phyloP scores from a whole-genome alignment of 345 rosid species.

The Gossypium raimondii region DNA sequence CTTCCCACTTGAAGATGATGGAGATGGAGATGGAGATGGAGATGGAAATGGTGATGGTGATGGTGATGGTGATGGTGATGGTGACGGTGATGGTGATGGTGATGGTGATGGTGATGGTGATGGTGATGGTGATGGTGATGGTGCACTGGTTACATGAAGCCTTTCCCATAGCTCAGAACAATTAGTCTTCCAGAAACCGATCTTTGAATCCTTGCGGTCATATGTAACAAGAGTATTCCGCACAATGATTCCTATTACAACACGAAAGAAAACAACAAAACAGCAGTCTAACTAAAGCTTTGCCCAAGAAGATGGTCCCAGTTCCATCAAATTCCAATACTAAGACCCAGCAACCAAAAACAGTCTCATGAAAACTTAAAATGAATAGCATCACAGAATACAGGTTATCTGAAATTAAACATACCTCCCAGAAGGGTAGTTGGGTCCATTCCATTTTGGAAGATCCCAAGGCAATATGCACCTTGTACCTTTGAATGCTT shows the following conservation, averaged over 20 bases:
- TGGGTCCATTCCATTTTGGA: slow-evolving; percentile 83
- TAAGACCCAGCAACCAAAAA: not conserved
- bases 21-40: slow-evolving; percentile 36
- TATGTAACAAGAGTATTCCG: slow-evolving; percentile 87
- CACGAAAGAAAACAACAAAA: not conserved
- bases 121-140: slow-evolving; percentile 40
- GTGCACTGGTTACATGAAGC: slow-evolving; percentile 47
- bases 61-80: slow-evolving; percentile 33
- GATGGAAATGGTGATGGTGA: not conserved
- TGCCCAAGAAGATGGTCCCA: not conserved
- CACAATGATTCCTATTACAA: slow-evolving; percentile 60
- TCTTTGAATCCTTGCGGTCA: slow-evolving; percentile 73
- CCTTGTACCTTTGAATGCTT: slow-evolving; percentile 82
- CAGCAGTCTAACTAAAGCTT: slow-evolving; percentile 4
- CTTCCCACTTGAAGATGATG: slow-evolving; percentile 34
- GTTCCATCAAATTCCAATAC: not conserved
- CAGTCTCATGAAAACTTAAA: not conserved
- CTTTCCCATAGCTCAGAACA: slow-evolving; percentile 87
- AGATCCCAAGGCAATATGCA: slow-evolving; percentile 82
- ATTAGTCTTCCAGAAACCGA: slow-evolving; percentile 98
- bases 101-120: not conserved
- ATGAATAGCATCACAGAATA: not conserved
- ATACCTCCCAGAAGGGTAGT: slow-evolving; percentile 90
- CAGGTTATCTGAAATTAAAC: not conserved
- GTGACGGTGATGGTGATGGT: slow-evolving; percentile 33